Conservation (phyloP, 2,329 filamentous ascomycete genomes). For the Cytospora piceae region DNA sequence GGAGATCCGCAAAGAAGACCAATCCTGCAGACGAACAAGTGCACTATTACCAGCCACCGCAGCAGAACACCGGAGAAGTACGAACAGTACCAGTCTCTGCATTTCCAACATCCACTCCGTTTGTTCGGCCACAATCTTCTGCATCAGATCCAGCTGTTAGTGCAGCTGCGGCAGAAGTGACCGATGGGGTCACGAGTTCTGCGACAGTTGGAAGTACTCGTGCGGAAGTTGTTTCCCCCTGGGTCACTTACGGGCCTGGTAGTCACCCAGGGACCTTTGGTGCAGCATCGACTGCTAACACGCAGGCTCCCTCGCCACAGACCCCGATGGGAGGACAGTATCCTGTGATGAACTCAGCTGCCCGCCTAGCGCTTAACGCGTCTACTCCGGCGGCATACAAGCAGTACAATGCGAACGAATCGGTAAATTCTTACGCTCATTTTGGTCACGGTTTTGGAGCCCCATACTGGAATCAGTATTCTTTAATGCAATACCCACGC, state of each 20-base stretch:
- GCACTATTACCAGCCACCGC: background rate
- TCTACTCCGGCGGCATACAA: background rate
- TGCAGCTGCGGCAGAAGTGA: background rate
- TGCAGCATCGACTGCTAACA: background rate
- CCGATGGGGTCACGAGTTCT: background rate
- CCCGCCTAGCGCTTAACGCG: background rate
- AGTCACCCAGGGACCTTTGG: background rate
- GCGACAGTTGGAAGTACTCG: background rate
- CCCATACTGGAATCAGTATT: background rate
- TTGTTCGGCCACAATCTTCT: background rate
- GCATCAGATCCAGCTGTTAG: too few relatives aligned
- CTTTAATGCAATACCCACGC: too few relatives aligned
- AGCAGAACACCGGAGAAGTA: slow-evolving; percentile 4
- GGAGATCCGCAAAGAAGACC: slow-evolving; percentile 1
- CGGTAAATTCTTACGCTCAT: background rate
- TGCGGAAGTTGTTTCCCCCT: background rate
- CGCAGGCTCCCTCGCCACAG: background rate
- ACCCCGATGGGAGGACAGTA: too few relatives aligned
- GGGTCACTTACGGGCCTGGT: background rate
- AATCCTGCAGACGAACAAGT: slow-evolving; percentile 3
- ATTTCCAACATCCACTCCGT: background rate
- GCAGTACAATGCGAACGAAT: background rate
- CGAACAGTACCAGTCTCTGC: background rate
- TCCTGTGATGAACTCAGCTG: background rate
- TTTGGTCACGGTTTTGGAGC: background rate